Evolutionary conservation across 805 yeast genomes (phyloP).

Genomic region (Nakazawaea sp.): DNA sequence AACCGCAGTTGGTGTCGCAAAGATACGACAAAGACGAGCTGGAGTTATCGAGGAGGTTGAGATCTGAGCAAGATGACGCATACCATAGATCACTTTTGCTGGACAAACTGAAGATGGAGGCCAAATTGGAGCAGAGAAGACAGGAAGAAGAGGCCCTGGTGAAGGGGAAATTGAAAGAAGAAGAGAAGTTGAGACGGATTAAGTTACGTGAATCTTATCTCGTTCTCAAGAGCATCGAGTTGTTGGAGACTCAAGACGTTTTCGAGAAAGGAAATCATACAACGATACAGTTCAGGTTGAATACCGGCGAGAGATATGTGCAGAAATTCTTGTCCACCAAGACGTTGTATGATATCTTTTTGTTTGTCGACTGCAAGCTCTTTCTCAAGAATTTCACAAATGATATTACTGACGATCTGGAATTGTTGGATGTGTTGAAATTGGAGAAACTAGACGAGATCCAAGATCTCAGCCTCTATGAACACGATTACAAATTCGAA

Average conservation of each 20-base stretch:
- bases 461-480: slow-evolving; percentile 12
- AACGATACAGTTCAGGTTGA: slow-evolving; percentile 46
- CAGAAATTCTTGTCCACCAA: slow-evolving; percentile 33
- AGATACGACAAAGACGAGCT: slow-evolving; percentile 56
- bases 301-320: slow-evolving; percentile 43
- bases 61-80: slow-evolving; percentile 61
- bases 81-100: slow-evolving; percentile 51
- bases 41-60: slow-evolving; percentile 47
- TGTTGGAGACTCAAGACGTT: slow-evolving; percentile 3
- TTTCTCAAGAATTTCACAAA: slow-evolving; percentile 13
- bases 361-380: slow-evolving; percentile 38
- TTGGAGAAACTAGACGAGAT: slow-evolving; percentile 11
- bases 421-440: slow-evolving; percentile 10
- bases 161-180: slow-evolving; percentile 14
- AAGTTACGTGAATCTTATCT: slow-evolving; percentile 18
- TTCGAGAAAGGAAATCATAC: slow-evolving; percentile 26
- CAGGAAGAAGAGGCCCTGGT: slow-evolving; percentile 17
- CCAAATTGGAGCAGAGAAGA: slow-evolving; percentile 26
- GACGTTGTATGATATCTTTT: slow-evolving; percentile 40
- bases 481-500: slow-evolving; percentile 23
- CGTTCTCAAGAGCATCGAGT: slow-evolving; percentile 13
- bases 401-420: slow-evolving; percentile 1
- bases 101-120: slow-evolving; percentile 48
- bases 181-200: slow-evolving; percentile 11
- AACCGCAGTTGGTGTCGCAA: slow-evolving; percentile 54